Conservation (phyloP, 208 protist genomes). For the Trichomonas vaginalis region DNA sequence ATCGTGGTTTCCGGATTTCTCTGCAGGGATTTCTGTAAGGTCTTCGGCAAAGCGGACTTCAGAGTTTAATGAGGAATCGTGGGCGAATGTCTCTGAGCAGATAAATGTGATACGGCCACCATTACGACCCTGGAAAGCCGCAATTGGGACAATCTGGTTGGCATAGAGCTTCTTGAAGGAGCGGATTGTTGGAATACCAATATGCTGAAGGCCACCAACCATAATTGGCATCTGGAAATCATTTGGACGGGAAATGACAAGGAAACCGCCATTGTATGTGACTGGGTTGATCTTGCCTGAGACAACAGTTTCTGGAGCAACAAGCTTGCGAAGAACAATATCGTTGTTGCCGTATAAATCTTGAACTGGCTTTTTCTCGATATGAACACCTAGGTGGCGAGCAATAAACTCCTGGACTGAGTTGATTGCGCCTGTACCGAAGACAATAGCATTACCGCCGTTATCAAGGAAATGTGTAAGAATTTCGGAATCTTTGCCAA, state of each 20-base stretch:
- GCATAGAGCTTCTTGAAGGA: not conserved
- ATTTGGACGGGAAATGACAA: not conserved
- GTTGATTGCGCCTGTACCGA: not conserved
- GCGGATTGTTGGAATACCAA: not conserved
- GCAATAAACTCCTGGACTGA: not conserved
- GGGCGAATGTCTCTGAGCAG: not conserved
- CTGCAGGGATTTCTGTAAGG: not conserved
- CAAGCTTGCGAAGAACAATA: not conserved
- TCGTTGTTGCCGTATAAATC: not conserved
- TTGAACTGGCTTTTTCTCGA: not conserved
- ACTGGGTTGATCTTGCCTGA: not conserved
- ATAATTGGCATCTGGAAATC: constrained; percentile 2
- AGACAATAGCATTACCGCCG: not conserved
- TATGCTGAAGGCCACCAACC: not conserved
- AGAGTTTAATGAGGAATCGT: not conserved
- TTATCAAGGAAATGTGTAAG: not conserved
- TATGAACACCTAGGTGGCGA: not conserved
- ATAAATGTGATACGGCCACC: not conserved
- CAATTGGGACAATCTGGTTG: not conserved
- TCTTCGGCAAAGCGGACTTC: not conserved
- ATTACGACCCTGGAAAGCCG: not conserved
- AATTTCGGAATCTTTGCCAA: not conserved
- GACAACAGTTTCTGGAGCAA: not conserved
- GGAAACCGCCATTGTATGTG: not conserved
- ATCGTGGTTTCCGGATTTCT: not conserved